phyloP scores from a whole-genome alignment of 2,329 filamentous ascomycete species.

The Corynespora cassiicola region DNA sequence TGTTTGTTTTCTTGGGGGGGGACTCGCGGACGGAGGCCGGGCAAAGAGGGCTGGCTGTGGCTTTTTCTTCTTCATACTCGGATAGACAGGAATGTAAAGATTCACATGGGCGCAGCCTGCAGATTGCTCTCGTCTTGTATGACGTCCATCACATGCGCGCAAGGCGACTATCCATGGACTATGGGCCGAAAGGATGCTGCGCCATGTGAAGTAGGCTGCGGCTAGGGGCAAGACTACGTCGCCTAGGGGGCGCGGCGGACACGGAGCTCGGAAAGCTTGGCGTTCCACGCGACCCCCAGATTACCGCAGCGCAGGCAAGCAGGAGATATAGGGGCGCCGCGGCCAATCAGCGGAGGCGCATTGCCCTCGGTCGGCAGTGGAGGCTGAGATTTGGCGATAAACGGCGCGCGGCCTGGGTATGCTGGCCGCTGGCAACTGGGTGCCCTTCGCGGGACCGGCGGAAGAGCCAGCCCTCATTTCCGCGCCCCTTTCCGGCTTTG shows the following conservation, averaged over 20 bases:
- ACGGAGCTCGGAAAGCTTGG: no score
- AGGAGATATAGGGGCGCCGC: no score
- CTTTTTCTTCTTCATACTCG: constrained; percentile 10
- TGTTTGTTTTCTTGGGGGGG: constrained; percentile 6
- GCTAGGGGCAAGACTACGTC: no score
- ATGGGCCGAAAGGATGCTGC: no score
- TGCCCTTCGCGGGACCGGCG: constrained; percentile 28
- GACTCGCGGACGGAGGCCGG: constrained; percentile 5
- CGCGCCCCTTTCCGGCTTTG: constrained; percentile 42
- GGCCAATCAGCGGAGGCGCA: constrained; percentile 20
- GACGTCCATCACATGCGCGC: background rate
- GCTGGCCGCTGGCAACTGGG: constrained; percentile 12
- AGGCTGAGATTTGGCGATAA: constrained; percentile 20
- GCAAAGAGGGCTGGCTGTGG: constrained; percentile 6
- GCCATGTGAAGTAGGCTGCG: no score
- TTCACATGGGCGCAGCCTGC: constrained; percentile 11
- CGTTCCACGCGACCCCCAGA: no score
- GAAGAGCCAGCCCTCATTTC: constrained; percentile 39
- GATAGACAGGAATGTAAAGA: constrained; percentile 39
- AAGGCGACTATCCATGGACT: no score
- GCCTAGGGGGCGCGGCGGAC: no score
- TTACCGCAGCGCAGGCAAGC: no score
- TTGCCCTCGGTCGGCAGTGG: constrained; percentile 24
- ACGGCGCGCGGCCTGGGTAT: constrained; percentile 15
- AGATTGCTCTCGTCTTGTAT: background rate